Percentiles rank a stretch among this genome's conserved stretches.
Evolutionary conservation across 2,329 filamentous ascomycete species (phyloP).

Genomic region (Aspergillus thermomutatus): DNA sequence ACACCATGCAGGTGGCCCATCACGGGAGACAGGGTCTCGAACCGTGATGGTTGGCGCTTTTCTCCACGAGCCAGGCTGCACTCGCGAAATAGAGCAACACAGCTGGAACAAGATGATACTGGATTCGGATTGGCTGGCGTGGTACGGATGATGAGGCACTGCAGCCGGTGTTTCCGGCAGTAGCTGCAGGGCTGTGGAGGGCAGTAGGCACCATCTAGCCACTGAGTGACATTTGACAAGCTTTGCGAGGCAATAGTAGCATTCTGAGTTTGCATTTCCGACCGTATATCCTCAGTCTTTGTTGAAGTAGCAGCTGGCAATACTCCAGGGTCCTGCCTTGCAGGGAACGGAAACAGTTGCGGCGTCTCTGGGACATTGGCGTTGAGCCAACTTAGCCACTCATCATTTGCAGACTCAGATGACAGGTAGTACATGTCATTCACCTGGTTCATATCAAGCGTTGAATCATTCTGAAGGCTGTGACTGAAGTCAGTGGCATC

Average conservation of each 20-base stretch:
- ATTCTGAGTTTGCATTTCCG: neutral
- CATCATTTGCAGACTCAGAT: neutral
- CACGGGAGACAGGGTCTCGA: conserved; percentile 48
- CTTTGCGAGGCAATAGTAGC: neutral
- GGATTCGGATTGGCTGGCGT: conserved; percentile 50
- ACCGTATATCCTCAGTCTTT: neutral
- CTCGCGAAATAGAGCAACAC: conserved; percentile 49
- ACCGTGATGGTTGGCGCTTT: conserved; percentile 46
- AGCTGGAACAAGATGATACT: conserved; percentile 48
- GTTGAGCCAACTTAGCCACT: neutral
- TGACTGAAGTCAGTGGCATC: neutral
- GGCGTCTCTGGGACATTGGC: neutral
- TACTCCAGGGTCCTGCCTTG: neutral
- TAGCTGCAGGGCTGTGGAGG: conserved; percentile 45
- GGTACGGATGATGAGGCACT: conserved; percentile 50
- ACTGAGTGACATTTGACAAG: conserved; percentile 28
- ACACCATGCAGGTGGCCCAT: conserved; percentile 51
- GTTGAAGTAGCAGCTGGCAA: neutral
- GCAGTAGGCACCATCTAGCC: conserved; percentile 41
- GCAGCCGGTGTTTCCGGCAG: conserved; percentile 45
- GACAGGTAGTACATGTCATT: neutral
- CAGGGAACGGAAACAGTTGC: neutral
- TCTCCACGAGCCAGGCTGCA: conserved; percentile 47
- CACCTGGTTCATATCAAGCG: neutral
- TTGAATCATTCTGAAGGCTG: neutral